phyloP scores from a whole-genome alignment of 345 rosid species.

The Gossypium arboreum region DNA sequence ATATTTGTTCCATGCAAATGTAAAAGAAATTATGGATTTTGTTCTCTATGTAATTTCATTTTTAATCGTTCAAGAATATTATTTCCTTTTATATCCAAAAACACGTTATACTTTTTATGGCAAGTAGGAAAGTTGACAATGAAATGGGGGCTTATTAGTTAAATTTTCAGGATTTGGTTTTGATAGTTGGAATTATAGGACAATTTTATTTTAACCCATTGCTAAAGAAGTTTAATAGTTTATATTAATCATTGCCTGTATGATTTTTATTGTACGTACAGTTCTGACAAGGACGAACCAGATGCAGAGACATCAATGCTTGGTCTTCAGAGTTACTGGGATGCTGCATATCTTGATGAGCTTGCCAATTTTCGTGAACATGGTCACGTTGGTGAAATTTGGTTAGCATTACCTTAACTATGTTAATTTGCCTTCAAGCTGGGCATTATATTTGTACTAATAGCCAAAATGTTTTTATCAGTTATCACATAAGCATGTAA shows the following conservation, averaged over 20 bases:
- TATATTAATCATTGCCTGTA: background rate
- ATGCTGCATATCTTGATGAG: conserved; percentile 89
- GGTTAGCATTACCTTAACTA: conserved; percentile 37
- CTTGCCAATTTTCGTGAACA: conserved; percentile 81
- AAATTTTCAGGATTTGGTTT: background rate
- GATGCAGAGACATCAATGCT: conserved; percentile 76
- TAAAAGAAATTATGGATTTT: background rate
- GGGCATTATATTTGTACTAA: background rate
- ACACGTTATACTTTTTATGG: background rate
- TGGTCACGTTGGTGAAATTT: conserved; percentile 93
- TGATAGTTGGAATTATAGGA: background rate
- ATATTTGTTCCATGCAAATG: background rate
- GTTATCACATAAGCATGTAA: background rate
- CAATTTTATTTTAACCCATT: background rate
- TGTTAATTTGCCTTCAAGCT: background rate
- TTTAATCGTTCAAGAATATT: background rate
- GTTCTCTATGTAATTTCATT: background rate
- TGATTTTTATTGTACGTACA: conserved; percentile 23
- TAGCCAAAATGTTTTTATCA: background rate
- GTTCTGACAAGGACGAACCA: conserved; percentile 91
- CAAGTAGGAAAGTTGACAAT: background rate
- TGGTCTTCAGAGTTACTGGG: conserved; percentile 95
- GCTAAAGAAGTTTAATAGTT: background rate
- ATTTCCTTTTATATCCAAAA: background rate
- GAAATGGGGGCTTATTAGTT: background rate